A percentile compares a stretch with the other conserved stretches of the same genome.
Evolutionary conservation across 768 basidiomycete species (phyloP).

Genomic region (Mycena kentingensis): DNA sequence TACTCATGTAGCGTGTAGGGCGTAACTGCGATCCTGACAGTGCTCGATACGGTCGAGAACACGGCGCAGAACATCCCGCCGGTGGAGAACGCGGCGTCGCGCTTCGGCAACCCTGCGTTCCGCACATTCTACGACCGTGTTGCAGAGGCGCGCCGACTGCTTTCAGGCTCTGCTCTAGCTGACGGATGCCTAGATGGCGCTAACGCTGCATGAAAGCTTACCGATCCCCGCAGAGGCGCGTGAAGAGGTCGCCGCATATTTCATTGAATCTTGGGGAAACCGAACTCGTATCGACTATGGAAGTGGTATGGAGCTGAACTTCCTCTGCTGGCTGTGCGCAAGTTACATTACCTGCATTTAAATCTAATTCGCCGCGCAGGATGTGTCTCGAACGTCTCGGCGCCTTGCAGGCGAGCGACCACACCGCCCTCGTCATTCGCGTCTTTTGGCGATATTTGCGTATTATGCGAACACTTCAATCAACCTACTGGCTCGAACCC

Average conservation of each 20-base stretch:
- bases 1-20: conserved; percentile 62
- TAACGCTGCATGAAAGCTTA: conserved; percentile 57
- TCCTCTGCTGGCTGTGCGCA: conserved; percentile 92
- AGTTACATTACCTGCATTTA: neutral
- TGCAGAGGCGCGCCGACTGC: conserved; percentile 48
- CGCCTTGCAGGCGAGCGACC: conserved; percentile 63
- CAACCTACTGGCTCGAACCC: conserved; percentile 95
- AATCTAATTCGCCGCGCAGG: conserved; percentile 42
- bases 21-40: conserved; percentile 56
- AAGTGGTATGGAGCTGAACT: conserved; percentile 99
- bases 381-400: conserved; percentile 77
- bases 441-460: conserved; percentile 93
- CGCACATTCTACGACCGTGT: conserved; percentile 87
- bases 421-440: conserved; percentile 71
- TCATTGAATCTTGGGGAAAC: conserved; percentile 90
- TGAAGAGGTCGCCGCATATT: conserved; percentile 76
- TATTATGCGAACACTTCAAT: conserved; percentile 85
- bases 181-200: conserved; percentile 46
- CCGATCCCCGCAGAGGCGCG: conserved; percentile 62
- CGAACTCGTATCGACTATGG: conserved; percentile 94
- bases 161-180: neutral
- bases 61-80: conserved; percentile 76
- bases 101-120: conserved; percentile 98
- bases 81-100: conserved; percentile 84
- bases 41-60: conserved; percentile 68